phyloP scores from a whole-genome alignment of 2,329 filamentous ascomycete genomes.

The Sporothrix pseudoabietina region DNA sequence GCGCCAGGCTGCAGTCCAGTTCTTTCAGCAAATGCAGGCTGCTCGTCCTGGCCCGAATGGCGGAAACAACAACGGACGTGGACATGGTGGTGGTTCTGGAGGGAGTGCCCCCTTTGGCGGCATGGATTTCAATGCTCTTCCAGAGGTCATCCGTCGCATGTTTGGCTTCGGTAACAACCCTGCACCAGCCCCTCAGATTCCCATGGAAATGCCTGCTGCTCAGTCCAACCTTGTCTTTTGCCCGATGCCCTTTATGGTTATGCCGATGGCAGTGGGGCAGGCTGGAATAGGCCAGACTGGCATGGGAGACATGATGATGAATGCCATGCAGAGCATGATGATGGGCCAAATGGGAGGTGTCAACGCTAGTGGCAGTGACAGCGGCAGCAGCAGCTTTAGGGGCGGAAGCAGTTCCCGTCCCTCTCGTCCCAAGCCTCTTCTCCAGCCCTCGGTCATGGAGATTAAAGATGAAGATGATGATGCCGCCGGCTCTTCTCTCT shows the following conservation, averaged over 20 bases:
- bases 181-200: neutral
- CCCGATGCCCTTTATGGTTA: neutral
- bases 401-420: neutral
- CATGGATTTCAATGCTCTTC: neutral
- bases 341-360: neutral
- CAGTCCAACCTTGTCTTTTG: neutral
- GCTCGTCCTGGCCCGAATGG: no score
- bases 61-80: neutral
- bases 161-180: slow-evolving; percentile 13
- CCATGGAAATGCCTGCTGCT: neutral
- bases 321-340: neutral
- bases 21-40: slow-evolving; percentile 14
- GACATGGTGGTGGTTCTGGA: neutral
- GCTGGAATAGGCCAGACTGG: neutral
- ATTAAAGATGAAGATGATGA: neutral
- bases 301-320: slow-evolving; percentile 4
- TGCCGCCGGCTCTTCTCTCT: neutral
- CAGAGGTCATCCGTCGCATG: slow-evolving; percentile 10
- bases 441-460: neutral
- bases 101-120: neutral
- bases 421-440: neutral
- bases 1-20: slow-evolving; percentile 6
- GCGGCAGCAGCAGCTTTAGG: neutral
- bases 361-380: no score
- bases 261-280: neutral